A percentile compares a stretch with the other conserved stretches of the same genome.
Conservation (phyloP, 768 basidiomycete genomes). For the Phaffia tasmanica region DNA sequence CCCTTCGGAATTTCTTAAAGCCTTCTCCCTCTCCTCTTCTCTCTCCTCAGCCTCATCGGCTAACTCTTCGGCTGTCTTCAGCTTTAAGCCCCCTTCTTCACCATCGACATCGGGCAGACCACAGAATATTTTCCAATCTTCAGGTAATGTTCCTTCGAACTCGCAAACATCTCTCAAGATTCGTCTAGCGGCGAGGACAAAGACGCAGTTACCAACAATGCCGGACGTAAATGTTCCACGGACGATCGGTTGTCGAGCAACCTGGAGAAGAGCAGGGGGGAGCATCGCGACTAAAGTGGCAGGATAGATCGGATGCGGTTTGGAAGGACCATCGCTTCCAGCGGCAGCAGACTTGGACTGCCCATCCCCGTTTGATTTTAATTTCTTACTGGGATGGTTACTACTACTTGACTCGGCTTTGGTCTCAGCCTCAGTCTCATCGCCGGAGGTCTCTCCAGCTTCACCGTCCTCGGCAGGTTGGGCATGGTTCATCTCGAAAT, state of each 20-base stretch:
- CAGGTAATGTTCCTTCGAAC: neutral
- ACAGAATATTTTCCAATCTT: neutral
- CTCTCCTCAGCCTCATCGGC: conserved; percentile 1
- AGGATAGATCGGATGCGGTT: conserved; percentile 1
- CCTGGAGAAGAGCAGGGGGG: conserved; percentile 2
- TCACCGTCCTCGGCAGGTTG: neutral
- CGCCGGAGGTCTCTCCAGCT: neutral
- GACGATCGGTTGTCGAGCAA: conserved; percentile 11
- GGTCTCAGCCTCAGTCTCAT: neutral
- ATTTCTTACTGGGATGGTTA: neutral
- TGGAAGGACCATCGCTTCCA: neutral
- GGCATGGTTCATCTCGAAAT: conserved; percentile 11
- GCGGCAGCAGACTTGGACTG: neutral
- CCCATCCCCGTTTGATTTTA: neutral
- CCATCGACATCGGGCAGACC: neutral
- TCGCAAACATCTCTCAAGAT: conserved; percentile 3
- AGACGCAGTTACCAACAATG: conserved; percentile 3
- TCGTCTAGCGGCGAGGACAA: neutral
- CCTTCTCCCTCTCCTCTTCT: neutral
- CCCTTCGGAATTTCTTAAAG: neutral
- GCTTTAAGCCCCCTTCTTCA: neutral
- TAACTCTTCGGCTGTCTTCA: neutral
- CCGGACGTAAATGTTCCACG: conserved; percentile 1
- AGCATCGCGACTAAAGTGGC: neutral
- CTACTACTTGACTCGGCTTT: conserved; percentile 2